Evolutionary conservation across 2,329 filamentous ascomycete genomes (phyloP), one percentile per base, ranked within the genome.

Genomic region (Pseudogymnoascus verrucosus): DNA sequence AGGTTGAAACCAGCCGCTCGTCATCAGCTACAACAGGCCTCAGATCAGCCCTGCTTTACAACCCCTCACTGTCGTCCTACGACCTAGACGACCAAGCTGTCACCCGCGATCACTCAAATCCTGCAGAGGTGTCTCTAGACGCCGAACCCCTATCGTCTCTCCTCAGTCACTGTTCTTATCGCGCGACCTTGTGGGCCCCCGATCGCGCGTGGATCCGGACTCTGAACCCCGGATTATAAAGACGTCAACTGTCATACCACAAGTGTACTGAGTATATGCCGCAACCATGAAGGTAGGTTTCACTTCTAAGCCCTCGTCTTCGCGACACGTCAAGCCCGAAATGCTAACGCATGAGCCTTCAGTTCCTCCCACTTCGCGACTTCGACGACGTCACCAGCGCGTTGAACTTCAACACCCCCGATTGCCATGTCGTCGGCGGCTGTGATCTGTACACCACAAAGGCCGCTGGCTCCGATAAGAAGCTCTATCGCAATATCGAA

Each of bases 391-490:
- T 98, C 69, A 93, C 92, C 66, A 89, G 89, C 78, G 90, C 93
- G 67, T 86, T 99, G 74, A 98, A 96, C 75, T 98, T 98, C 80
- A 91, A 95, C 72, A 97, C 93, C 0, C 86, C 90, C 61, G 93
- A 98, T 74, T 93, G 91, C 74, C 90, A 93, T 69, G 89, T 99
- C 65, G 89, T 92, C 28, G 95, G 95, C 70, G 90, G 91, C 68
- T 98, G 93, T 81, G 95, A 99, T 76, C 83, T 98, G 16, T 99
- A 97, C 80, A 98, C 93, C 8, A 97, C 93, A 26, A 99, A 99
- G 77, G 93, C 95, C 31, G 92, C 93, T 63, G 92, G 93, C 54
- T 88, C 89, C 67, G 95, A 99, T 75, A 97, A 97, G 84, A 98
- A 98, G 74, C 82, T 99, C 7, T 97, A 97, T 81, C 96, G 93